These are phyloP conservation scores for Nakaseomyces kungkrabaensis DNA, from an alignment of 1,139 yeast genomes.

Conservation along the genomic window DNA sequence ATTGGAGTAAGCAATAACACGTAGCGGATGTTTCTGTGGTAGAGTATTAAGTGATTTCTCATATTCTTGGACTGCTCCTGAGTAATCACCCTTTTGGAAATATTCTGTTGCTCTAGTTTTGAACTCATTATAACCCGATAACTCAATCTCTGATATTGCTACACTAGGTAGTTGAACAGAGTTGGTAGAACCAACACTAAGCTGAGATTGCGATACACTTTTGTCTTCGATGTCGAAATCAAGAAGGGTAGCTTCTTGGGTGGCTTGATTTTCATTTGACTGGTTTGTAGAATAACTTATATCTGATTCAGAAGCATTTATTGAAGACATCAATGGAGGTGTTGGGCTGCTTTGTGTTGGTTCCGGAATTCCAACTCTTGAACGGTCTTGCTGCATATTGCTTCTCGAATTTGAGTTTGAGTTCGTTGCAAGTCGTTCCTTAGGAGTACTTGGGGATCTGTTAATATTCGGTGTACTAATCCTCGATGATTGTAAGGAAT, in stretches of 20 bases:
- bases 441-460: not conserved
- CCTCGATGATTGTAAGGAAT: not conserved
- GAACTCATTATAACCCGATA: slow-evolving; percentile 35
- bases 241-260: slow-evolving; percentile 10
- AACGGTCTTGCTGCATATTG: not conserved
- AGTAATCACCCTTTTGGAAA: slow-evolving; percentile 75
- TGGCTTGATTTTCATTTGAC: not conserved
- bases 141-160: slow-evolving; percentile 24
- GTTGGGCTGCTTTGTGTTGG: not conserved
- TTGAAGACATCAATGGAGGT: not conserved
- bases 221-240: slow-evolving; percentile 14
- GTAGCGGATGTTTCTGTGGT: slow-evolving; percentile 56
- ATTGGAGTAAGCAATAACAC: slow-evolving; percentile 66
- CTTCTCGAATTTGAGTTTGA: not conserved
- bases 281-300: not conserved
- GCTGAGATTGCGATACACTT: not conserved
- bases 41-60: slow-evolving; percentile 50
- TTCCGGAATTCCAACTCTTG: not conserved
- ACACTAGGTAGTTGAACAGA: slow-evolving; percentile 5
- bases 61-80: slow-evolving; percentile 53
- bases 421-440: not conserved
- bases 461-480: not conserved
- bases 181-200: not conserved
- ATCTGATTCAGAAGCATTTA: not conserved
- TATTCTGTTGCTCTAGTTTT: slow-evolving; percentile 52